Conservation (phyloP, 148 eudicot species). For the Nepenthes gracilis region DNA sequence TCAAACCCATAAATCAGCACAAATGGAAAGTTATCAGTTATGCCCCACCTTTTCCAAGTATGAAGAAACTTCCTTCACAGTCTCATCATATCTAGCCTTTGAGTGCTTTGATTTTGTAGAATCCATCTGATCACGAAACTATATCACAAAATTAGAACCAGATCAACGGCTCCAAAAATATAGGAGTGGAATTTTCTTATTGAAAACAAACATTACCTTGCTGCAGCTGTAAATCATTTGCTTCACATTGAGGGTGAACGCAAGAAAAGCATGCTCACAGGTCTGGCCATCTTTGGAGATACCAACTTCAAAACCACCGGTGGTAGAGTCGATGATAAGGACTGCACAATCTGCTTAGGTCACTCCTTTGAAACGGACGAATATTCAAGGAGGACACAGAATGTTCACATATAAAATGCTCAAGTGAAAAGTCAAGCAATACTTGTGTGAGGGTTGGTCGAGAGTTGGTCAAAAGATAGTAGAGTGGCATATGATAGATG, state of each 20-base stretch:
- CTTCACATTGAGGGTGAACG: not conserved
- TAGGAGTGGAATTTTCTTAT: not conserved
- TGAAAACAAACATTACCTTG: not conserved
- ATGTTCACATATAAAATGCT: too few relatives aligned
- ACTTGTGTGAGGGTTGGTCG: too few relatives aligned
- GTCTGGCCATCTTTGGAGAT: not conserved
- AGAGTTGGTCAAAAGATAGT: too few relatives aligned
- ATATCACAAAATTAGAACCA: too few relatives aligned
- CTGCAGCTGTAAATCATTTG: not conserved
- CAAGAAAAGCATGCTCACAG: not conserved
- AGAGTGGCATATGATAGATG: too few relatives aligned
- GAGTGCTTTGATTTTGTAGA: not conserved
- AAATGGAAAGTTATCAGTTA: conserved; percentile 15
- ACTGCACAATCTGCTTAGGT: not conserved
- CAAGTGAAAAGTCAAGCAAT: too few relatives aligned
- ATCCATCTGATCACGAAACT: not conserved
- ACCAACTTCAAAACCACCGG: too few relatives aligned
- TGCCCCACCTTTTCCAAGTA: not conserved
- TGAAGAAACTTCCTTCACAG: not conserved
- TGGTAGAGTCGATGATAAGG: not conserved
- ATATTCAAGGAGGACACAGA: too few relatives aligned
- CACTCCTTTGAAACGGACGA: not conserved
- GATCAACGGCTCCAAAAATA: not conserved
- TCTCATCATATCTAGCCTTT: not conserved
- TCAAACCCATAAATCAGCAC: conserved; percentile 22